phyloP scores from a whole-genome alignment of 2,329 filamentous ascomycete genomes.

The Colletotrichum coccodes region DNA sequence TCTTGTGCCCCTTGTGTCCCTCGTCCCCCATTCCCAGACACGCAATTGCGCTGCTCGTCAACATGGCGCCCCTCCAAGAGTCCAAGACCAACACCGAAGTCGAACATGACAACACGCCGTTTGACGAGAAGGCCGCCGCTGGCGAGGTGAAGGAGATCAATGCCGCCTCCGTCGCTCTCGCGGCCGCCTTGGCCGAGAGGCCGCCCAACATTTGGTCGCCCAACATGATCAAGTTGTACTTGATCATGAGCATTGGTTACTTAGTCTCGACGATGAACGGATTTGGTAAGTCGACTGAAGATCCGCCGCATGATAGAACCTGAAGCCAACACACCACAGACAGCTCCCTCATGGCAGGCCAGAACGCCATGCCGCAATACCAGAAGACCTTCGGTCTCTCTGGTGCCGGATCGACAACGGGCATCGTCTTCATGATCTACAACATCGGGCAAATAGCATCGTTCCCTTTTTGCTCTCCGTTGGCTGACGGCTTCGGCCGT shows the following conservation, averaged over 20 bases:
- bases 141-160: slow-evolving; percentile 45
- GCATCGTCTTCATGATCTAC: slow-evolving; percentile 57
- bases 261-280: slow-evolving; percentile 44
- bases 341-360: slow-evolving; percentile 47
- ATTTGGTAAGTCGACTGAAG: slow-evolving; percentile 36
- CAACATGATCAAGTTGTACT: slow-evolving; percentile 45
- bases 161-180: slow-evolving; percentile 47
- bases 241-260: slow-evolving; percentile 39
- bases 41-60: not conserved
- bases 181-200: slow-evolving; percentile 45
- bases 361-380: slow-evolving; percentile 59
- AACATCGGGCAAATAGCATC: slow-evolving; percentile 59
- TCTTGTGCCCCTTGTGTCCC: not conserved
- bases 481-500: slow-evolving; percentile 60
- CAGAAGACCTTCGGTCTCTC: slow-evolving; percentile 54
- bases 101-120: slow-evolving; percentile 26
- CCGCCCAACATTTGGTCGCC: slow-evolving; percentile 44
- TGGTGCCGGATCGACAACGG: slow-evolving; percentile 55
- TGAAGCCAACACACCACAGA: slow-evolving; percentile 46
- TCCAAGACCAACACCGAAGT: slow-evolving; percentile 19
- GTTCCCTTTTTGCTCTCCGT: slow-evolving; percentile 58
- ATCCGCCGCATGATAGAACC: too few relatives aligned
- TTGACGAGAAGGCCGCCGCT: slow-evolving; percentile 16
- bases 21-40: not conserved
- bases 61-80: slow-evolving; percentile 24